phyloP scores from a whole-genome alignment of 306 rosid genomes.

The Lagenaria siceraria region DNA sequence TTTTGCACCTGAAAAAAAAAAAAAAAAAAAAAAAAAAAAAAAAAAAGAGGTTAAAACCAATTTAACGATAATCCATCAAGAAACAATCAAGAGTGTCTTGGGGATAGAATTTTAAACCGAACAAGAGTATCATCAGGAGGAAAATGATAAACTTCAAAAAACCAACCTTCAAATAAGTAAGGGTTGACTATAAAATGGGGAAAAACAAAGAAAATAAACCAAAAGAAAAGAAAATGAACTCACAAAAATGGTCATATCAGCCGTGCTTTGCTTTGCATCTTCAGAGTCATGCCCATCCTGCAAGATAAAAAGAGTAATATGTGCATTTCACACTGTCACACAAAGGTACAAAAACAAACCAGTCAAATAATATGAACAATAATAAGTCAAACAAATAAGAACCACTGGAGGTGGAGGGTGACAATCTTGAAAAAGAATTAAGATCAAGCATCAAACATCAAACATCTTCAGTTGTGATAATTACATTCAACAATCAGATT shows the following conservation, averaged over 20 bases:
- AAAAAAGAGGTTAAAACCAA: background rate
- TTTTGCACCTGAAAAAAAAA: constrained; percentile 65
- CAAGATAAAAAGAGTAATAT: background rate
- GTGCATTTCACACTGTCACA: background rate
- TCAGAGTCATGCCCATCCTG: constrained; percentile 79
- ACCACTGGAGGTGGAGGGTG: background rate
- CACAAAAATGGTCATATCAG: constrained; percentile 96
- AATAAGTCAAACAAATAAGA: background rate
- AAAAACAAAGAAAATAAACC: background rate
- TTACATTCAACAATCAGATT: background rate
- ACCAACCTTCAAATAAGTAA: background rate
- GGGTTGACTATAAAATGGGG: background rate
- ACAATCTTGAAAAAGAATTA: background rate
- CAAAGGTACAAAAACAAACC: background rate
- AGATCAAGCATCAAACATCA: background rate
- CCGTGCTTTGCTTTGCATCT: constrained; percentile 75
- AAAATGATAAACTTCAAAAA: background rate
- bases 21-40: background rate
- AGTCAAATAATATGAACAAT: background rate
- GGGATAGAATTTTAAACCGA: background rate
- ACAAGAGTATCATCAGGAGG: background rate
- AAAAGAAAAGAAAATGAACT: constrained; percentile 22
- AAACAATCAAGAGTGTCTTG: background rate
- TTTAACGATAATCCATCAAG: background rate
- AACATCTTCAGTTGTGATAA: background rate